These are phyloP conservation scores for Curvularia verruculosa DNA, from an alignment of 2,329 filamentous ascomycete genomes.

Conservation along the genomic window DNA sequence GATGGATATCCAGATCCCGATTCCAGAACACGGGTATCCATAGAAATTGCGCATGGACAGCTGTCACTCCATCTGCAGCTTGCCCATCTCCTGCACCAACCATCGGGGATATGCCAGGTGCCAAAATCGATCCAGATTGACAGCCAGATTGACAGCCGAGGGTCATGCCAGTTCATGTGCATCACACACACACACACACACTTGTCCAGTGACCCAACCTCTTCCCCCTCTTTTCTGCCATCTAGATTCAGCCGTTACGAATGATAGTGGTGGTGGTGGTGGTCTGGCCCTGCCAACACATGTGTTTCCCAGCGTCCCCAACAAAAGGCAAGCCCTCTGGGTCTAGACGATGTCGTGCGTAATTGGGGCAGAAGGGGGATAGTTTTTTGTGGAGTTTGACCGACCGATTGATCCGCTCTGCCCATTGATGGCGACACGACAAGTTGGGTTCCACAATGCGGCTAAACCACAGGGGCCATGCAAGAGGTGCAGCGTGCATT, in stretches of 20 bases:
- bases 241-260: neutral
- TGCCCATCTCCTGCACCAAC: conserved; percentile 1
- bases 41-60: conserved; percentile 12
- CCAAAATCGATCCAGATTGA: neutral
- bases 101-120: conserved; percentile 3
- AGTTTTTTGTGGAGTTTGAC: conserved; percentile 26
- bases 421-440: conserved; percentile 18
- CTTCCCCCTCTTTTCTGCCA: neutral
- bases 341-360: conserved; percentile 8
- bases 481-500: conserved; percentile 19
- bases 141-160: neutral
- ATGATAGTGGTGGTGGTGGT: neutral
- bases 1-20: conserved; percentile 2
- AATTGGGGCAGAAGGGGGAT: conserved; percentile 6
- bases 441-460: conserved; percentile 17
- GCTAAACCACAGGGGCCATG: conserved; percentile 18
- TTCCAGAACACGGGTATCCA: conserved; percentile 15
- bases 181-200: too few species aligned
- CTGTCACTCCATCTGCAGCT: conserved; percentile 8
- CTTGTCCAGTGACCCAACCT: conserved; percentile 1
- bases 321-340: neutral
- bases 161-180: conserved; percentile 7
- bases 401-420: conserved; percentile 16
- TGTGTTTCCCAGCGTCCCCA: neutral
- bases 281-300: neutral